Evolutionary conservation across 176 grass and related monocot species (phyloP).

Genomic region (Rhipidocladum racemiflorum): DNA sequence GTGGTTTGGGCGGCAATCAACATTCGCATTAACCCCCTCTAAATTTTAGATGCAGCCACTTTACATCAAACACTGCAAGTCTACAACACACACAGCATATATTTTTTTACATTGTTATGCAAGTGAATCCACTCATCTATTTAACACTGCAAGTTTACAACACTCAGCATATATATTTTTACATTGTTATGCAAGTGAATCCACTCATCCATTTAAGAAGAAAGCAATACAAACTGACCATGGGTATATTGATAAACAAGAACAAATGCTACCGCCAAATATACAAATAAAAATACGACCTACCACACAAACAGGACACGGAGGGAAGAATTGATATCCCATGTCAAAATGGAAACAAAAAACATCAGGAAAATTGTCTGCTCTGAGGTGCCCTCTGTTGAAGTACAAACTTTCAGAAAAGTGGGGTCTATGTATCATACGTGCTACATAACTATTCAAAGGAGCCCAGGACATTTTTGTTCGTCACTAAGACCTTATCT

Average conservation of each 20-base stretch:
- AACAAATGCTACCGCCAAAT: constrained; percentile 34
- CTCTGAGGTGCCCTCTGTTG: constrained; percentile 11
- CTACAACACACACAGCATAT: neutral
- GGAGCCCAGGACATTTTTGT: neutral
- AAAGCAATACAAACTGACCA: constrained; percentile 20
- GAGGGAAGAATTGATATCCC: constrained; percentile 32
- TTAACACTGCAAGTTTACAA: constrained; percentile 11
- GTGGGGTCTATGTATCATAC: constrained; percentile 13
- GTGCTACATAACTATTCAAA: neutral
- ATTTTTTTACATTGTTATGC: constrained; percentile 29
- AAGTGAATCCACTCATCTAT: constrained; percentile 14
- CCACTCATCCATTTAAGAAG: constrained; percentile 9
- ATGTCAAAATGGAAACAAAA: constrained; percentile 23
- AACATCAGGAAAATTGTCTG: constrained; percentile 21
- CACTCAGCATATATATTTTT: constrained; percentile 13
- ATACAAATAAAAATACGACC: constrained; percentile 42
- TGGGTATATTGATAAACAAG: constrained; percentile 22
- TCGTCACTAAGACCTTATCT: constrained; percentile 79
- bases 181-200: constrained; percentile 27
- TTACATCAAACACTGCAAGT: neutral
- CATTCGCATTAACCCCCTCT: neutral
- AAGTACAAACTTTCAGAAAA: constrained; percentile 30
- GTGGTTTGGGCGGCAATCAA: neutral
- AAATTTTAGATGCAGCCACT: neutral
- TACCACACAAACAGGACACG: constrained; percentile 34